These are phyloP conservation scores for Toxoplasma gondii DNA, from an alignment of 169 alveolate genomes.

Conservation along the genomic window DNA sequence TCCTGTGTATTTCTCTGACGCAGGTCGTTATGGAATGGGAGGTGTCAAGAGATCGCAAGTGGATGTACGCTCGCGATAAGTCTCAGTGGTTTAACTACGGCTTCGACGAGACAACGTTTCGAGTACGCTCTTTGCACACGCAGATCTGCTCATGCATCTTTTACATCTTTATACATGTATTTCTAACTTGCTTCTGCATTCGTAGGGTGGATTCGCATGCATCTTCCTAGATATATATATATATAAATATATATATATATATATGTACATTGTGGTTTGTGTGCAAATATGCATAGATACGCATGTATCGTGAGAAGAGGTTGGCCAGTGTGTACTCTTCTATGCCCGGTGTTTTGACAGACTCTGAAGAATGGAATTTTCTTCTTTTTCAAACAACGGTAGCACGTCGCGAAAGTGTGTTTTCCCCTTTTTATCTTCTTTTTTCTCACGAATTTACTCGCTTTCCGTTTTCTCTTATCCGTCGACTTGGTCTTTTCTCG, in stretches of 20 bases:
- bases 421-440: no score
- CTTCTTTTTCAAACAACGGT: no score
- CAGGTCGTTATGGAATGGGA: constrained; percentile 60
- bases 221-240: background rate
- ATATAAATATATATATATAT: background rate
- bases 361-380: no score
- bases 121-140: background rate
- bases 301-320: background rate
- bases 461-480: no score
- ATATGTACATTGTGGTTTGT: no score
- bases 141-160: background rate
- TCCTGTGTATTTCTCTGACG: background rate
- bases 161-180: background rate
- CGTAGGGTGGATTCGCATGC: no score
- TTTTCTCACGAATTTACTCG: no score
- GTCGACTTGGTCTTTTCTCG: background rate
- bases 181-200: no score
- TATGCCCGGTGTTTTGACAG: no score
- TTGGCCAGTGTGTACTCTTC: no score
- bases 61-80: constrained; percentile 50
- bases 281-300: background rate
- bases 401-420: no score
- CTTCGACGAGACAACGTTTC: constrained; percentile 33
- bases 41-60: constrained; percentile 36
- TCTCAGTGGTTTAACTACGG: constrained; percentile 56